phyloP scores from a whole-genome alignment of 768 basidiomycete genomes.

The Gloeophyllum trabeum region DNA sequence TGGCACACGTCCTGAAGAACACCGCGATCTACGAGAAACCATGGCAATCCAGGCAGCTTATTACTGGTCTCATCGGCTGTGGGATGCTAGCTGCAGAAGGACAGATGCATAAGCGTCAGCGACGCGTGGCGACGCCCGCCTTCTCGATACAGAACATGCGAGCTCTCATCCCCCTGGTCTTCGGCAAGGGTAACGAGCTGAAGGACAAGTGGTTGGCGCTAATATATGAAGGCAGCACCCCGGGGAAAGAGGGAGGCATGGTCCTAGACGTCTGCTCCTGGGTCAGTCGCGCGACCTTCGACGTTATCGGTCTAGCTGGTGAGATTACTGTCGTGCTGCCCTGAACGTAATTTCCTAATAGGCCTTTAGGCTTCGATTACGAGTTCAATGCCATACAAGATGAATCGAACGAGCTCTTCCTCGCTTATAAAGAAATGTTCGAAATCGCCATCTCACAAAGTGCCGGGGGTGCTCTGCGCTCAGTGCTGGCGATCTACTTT shows the following conservation, averaged over 20 bases:
- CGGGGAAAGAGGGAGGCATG: conserved; percentile 19
- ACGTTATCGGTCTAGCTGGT: conserved; percentile 89
- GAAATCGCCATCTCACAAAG: conserved; percentile 55
- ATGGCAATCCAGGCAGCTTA: conserved; percentile 62
- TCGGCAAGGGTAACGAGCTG: conserved; percentile 53
- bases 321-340: conserved; percentile 7
- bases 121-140: conserved; percentile 65
- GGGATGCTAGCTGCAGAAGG: conserved; percentile 80
- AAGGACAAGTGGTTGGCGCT: conserved; percentile 49
- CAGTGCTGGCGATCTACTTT: conserved; percentile 42
- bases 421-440: conserved; percentile 82
- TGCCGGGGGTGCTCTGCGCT: conserved; percentile 23
- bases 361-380: conserved; percentile 73
- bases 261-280: conserved; percentile 68
- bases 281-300: conserved; percentile 78
- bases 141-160: conserved; percentile 75
- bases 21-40: conserved; percentile 75
- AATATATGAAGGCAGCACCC: conserved; percentile 15
- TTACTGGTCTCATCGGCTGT: conserved; percentile 70
- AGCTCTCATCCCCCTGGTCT: conserved; percentile 60
- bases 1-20: conserved; percentile 67
- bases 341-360: background rate
- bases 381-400: conserved; percentile 76
- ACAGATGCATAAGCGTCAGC: conserved; percentile 66
- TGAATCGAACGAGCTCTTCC: conserved; percentile 67